phyloP scores from a whole-genome alignment of 2,329 filamentous ascomycete genomes.

The Phoma sp. region DNA sequence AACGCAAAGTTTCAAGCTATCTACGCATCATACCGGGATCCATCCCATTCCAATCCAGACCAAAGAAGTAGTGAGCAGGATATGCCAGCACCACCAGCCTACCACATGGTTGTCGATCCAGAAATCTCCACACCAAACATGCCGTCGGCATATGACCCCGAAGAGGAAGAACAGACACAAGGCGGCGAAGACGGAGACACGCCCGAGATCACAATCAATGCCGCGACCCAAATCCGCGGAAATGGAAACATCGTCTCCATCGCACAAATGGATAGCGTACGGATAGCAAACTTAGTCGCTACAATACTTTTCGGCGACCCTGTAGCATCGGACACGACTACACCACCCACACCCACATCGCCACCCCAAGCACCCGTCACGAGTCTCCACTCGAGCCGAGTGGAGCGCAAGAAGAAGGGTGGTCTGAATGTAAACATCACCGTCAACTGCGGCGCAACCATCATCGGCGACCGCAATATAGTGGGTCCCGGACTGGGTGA shows the following conservation, averaged over 20 bases:
- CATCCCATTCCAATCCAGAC: conserved; percentile 7
- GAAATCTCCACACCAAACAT: conserved; percentile 26
- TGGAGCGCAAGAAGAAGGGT: conserved; percentile 14
- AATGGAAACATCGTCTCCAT: conserved; percentile 45
- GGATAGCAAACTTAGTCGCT: conserved; percentile 37
- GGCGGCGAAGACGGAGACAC: conserved; percentile 28
- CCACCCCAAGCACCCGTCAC: conserved; percentile 9
- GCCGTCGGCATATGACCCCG: conserved; percentile 26
- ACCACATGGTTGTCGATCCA: conserved; percentile 38
- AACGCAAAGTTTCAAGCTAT: conserved; percentile 30
- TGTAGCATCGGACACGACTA: conserved; percentile 5
- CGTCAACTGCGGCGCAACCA: conserved; percentile 44
- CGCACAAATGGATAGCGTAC: conserved; percentile 38
- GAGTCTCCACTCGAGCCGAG: conserved; percentile 7
- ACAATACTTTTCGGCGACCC: conserved; percentile 27
- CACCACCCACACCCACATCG: neutral
- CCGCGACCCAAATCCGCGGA: conserved; percentile 42
- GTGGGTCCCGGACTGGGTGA: conserved; percentile 43
- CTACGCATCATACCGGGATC: conserved; percentile 8
- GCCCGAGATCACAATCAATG: conserved; percentile 45
- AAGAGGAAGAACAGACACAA: conserved; percentile 24
- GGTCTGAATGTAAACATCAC: conserved; percentile 38
- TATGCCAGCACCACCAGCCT: conserved; percentile 38
- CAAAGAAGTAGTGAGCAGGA: neutral
- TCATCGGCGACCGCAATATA: conserved; percentile 45